Percentiles rank a stretch among this genome's conserved stretches.
Evolutionary conservation across 768 basidiomycete genomes (phyloP).

Genomic region (Pisolithus orientalis): DNA sequence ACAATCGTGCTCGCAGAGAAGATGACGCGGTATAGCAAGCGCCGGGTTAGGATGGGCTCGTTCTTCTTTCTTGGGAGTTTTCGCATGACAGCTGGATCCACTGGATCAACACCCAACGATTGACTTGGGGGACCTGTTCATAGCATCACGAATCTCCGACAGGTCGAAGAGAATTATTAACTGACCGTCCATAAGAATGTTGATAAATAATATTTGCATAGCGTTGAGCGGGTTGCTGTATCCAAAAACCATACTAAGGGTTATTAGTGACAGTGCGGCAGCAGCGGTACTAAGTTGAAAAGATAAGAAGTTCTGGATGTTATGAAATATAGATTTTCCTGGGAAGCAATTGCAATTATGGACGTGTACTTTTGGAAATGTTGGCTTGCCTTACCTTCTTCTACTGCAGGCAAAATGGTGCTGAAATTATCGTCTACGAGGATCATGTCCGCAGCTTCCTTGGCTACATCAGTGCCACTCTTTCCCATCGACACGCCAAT

Average conservation of each 20-base stretch:
- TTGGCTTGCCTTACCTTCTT: constrained; percentile 58
- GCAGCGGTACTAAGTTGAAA: constrained; percentile 99
- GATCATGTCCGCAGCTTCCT: constrained; percentile 96
- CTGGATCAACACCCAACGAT: constrained; percentile 94
- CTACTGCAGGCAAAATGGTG: constrained; percentile 89
- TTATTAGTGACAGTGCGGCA: constrained; percentile 91
- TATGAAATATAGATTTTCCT: constrained; percentile 98
- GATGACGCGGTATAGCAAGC: constrained; percentile 72
- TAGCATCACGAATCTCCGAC: background rate
- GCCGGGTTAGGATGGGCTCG: constrained; percentile 75
- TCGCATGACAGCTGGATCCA: constrained; percentile 89
- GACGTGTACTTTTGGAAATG: background rate
- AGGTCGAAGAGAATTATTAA: constrained; percentile 1
- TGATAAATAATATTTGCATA: constrained; percentile 99
- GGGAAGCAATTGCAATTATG: constrained; percentile 1
- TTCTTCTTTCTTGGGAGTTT: constrained; percentile 90
- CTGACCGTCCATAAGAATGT: constrained; percentile 96
- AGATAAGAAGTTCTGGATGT: constrained; percentile 95
- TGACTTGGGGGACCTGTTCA: constrained; percentile 83
- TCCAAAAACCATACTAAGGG: constrained; percentile 84
- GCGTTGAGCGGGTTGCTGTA: constrained; percentile 91
- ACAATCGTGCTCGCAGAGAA: constrained; percentile 94
- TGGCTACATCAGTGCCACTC: constrained; percentile 97
- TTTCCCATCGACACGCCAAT: constrained; percentile 98
- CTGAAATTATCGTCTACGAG: constrained; percentile 96